Evolutionary conservation across 2,329 filamentous ascomycete species (phyloP), one percentile per base, ranked within the genome.

Genomic region (Harringtonia lauricola): DNA sequence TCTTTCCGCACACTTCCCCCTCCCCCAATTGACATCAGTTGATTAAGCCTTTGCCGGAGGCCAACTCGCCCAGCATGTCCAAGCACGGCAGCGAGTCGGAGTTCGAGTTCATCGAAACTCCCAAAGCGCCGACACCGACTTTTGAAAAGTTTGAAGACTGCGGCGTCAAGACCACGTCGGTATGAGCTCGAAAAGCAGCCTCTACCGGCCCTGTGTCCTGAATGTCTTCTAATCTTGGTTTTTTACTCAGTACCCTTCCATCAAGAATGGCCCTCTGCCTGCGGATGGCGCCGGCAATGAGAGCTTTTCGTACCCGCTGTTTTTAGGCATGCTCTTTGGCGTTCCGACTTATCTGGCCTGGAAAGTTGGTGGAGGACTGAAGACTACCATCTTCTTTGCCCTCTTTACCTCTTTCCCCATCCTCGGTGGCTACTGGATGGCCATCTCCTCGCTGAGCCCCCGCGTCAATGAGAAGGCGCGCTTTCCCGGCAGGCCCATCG

Each of bases 181-280:
- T 76, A 60, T 56, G 71, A 46, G 35, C 44, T 40, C 24, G 24
- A 26, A 26, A 26, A 26, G 10, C 24, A 7, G 24, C 24, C 24
- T 40, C 30, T 10, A 22, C 29, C 28, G 18, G 8, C 28, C 19
- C n/a, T 35, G 22, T 38, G 17, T 24, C 30, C 12, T 21, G 21
- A 39, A 14, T 31, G 3, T n/a, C 10, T n/a, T 17, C 52, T 55
- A 37, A 54, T 35, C 12, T 34, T 36, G 21, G 24, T 35, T 7
- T 10, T 12, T 15, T 33, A 13, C 15, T 4, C n/a, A 94, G 89
- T 90, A 79, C 57, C 83, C 86, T 28, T 68, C 87, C 49, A 96
- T 96, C 68, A 86, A 94, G 62, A 96, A 96, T 78, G 86, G 81
- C 39, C 88, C 92, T 52, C 79, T 96, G 36, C 92, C 92, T 31